These are phyloP conservation scores for Salicornia ramosissima DNA, from an alignment of 148 eudicot species.

Conservation along the genomic window DNA sequence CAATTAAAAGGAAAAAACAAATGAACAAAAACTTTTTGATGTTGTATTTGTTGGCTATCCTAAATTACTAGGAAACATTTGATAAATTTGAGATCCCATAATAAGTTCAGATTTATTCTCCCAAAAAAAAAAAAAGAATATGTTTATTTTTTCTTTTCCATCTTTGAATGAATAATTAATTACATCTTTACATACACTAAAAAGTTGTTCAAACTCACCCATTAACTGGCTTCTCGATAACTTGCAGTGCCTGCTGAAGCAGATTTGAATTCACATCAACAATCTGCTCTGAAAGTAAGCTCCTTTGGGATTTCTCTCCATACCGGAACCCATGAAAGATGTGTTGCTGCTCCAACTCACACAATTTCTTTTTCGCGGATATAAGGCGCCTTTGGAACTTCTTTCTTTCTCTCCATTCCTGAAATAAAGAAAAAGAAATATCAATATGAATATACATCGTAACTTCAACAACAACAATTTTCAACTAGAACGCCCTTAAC, in stretches of 20 bases:
- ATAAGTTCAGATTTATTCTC: no score
- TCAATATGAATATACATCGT: background rate
- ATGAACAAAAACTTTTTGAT: no score
- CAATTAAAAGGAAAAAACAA: no score
- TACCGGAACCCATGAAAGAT: slow-evolving; percentile 74
- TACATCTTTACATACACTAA: no score
- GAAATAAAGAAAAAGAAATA: slow-evolving; percentile 2
- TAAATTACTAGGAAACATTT: no score
- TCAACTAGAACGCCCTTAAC: no score
- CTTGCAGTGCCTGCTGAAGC: slow-evolving; percentile 66
- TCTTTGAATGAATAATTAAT: no score
- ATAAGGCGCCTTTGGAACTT: slow-evolving; percentile 68
- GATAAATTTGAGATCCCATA: no score
- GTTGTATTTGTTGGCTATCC: no score
- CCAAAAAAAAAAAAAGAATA: no score
- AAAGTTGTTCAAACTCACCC: slow-evolving; percentile 44
- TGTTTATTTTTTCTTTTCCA: no score
- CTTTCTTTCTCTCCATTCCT: slow-evolving; percentile 97
- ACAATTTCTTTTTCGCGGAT: slow-evolving; percentile 89
- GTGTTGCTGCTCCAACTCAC: slow-evolving; percentile 81
- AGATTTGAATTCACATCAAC: slow-evolving; percentile 56
- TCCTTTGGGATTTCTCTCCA: slow-evolving; percentile 62
- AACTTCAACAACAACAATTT: no score
- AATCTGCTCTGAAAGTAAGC: slow-evolving; percentile 70
- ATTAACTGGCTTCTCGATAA: slow-evolving; percentile 32